phyloP scores from a whole-genome alignment of 768 basidiomycete species.

The Trametes cinnabarina region DNA sequence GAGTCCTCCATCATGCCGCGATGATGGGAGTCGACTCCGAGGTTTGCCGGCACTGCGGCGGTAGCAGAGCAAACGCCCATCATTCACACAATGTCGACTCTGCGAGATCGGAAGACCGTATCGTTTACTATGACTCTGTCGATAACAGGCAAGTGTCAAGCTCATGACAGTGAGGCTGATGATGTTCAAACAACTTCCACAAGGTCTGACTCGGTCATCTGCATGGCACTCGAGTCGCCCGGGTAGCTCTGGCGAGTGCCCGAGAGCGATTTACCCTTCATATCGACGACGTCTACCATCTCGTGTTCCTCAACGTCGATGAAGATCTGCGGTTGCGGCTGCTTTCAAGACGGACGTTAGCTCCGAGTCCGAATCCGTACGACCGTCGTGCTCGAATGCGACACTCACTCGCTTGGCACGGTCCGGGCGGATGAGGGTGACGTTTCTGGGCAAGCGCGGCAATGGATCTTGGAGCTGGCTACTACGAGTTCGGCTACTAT shows the following conservation, averaged over 20 bases:
- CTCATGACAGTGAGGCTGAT: no score
- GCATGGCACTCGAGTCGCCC: background rate
- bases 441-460: background rate
- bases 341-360: background rate
- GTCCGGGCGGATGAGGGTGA: background rate
- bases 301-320: conserved; percentile 33
- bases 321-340: conserved; percentile 20
- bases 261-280: background rate
- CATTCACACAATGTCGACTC: no score
- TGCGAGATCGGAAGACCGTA: no score
- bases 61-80: no score
- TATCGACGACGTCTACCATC: conserved; percentile 21
- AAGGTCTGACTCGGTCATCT: background rate
- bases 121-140: no score
- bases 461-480: background rate
- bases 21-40: no score
- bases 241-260: background rate
- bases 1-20: no score
- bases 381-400: no score
- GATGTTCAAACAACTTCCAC: background rate
- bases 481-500: background rate
- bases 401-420: background rate
- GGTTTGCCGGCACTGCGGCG: no score
- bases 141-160: no score
- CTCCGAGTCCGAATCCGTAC: no score